Percentiles rank a stretch among this genome's conserved stretches.
Conservation (phyloP, 2,329 filamentous ascomycete genomes). For the Arthrobotrys musiformis region DNA sequence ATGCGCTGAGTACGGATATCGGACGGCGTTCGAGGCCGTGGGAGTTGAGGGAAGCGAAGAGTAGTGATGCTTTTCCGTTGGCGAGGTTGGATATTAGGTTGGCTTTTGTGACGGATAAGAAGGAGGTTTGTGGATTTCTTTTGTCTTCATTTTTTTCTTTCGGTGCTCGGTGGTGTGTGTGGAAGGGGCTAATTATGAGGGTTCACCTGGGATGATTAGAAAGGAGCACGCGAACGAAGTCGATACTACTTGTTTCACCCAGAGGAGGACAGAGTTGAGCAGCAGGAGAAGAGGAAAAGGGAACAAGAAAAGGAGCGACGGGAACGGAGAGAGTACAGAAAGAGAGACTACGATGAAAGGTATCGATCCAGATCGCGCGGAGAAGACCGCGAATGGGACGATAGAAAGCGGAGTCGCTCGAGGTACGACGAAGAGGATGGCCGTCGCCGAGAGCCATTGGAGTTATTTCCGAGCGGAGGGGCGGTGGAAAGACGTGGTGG, state of each 20-base stretch:
- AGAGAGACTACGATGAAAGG: constrained; percentile 66
- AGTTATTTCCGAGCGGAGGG: constrained; percentile 38
- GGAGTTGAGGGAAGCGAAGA: constrained; percentile 75
- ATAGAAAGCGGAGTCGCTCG: constrained; percentile 61
- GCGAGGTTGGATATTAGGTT: constrained; percentile 77
- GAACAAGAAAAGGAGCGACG: constrained; percentile 62
- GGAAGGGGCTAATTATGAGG: constrained; percentile 1
- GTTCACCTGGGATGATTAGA: constrained; percentile 59
- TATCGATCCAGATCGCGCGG: constrained; percentile 60
- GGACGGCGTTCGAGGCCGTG: constrained; percentile 66
- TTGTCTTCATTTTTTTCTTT: neutral
- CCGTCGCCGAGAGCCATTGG: constrained; percentile 36
- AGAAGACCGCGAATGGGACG: constrained; percentile 65
- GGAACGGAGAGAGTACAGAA: constrained; percentile 68
- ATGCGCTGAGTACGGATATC: constrained; percentile 64
- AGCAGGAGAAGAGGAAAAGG: constrained; percentile 70
- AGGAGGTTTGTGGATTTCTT: constrained; percentile 66
- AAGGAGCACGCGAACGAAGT: constrained; percentile 80
- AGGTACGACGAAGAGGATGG: constrained; percentile 67
- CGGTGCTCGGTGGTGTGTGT: too few relatives aligned
- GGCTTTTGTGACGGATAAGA: constrained; percentile 79
- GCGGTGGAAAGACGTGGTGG: constrained; percentile 20
- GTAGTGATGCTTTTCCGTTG: constrained; percentile 75
- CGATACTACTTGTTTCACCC: constrained; percentile 93
- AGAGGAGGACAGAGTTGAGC: constrained; percentile 83